Evolutionary conservation across 2,329 filamentous ascomycete genomes (phyloP).

Genomic region (Arthrobotrys sphaeroides): DNA sequence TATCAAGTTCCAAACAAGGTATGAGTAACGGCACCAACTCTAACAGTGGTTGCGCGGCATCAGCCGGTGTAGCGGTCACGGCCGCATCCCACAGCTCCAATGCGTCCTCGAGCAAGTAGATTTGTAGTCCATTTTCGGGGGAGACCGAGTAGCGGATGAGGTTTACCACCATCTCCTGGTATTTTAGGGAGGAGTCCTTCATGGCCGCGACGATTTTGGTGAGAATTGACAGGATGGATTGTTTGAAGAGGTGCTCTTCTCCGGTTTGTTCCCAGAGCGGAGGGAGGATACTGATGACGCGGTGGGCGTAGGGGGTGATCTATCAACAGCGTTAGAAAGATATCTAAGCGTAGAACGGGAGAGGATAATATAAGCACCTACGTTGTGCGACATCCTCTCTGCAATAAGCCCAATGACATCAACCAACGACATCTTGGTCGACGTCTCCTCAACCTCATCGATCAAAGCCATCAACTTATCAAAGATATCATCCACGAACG

Average conservation of each 20-base stretch:
- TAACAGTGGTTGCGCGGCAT: constrained; percentile 71
- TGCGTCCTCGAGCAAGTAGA: constrained; percentile 90
- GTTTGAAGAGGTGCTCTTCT: constrained; percentile 91
- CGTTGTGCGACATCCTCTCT: constrained; percentile 79
- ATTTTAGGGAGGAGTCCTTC: constrained; percentile 78
- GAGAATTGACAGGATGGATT: constrained; percentile 86
- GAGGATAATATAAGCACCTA: constrained; percentile 64
- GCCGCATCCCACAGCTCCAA: constrained; percentile 88
- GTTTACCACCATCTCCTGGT: constrained; percentile 81
- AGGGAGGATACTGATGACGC: constrained; percentile 82
- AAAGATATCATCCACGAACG: constrained; percentile 78
- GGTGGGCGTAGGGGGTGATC: constrained; percentile 73
- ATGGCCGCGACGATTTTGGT: constrained; percentile 86
- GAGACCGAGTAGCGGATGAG: constrained; percentile 83
- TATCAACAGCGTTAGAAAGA: not conserved
- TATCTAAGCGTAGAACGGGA: not conserved
- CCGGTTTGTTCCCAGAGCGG: constrained; percentile 84
- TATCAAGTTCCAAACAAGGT: constrained; percentile 73
- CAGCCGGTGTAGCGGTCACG: constrained; percentile 71
- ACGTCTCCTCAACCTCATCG: constrained; percentile 79
- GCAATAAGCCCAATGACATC: constrained; percentile 86
- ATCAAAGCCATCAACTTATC: constrained; percentile 79
- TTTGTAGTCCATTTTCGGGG: constrained; percentile 74
- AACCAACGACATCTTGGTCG: constrained; percentile 89
- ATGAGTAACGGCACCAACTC: constrained; percentile 72